These are phyloP conservation scores for Paecilomyces variotii DNA, from an alignment of 2,329 filamentous ascomycete species.

Conservation along the genomic window DNA sequence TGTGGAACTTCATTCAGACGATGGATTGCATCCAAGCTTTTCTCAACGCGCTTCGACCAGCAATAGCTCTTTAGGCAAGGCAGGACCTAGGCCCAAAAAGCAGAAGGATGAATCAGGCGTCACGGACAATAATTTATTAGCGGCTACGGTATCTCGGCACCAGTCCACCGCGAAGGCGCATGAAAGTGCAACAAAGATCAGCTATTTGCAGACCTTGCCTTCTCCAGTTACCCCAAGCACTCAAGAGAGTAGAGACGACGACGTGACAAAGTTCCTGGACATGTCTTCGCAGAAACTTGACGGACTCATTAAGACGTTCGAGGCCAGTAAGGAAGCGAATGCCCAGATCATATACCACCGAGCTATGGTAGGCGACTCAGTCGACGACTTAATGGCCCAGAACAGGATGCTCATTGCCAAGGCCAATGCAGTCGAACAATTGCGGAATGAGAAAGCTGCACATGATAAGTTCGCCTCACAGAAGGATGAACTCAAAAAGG, in stretches of 20 bases:
- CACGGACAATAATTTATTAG: neutral
- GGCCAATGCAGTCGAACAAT: conserved; percentile 29
- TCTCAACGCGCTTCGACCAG: conserved; percentile 6
- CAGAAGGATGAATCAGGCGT: neutral
- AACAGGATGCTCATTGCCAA: conserved; percentile 28
- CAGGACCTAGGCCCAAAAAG: neutral
- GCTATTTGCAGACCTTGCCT: conserved; percentile 8
- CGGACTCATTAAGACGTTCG: conserved; percentile 19
- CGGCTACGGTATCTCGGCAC: neutral
- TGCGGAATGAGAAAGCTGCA: conserved; percentile 20
- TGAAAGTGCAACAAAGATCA: neutral
- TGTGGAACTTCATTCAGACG: conserved; percentile 13
- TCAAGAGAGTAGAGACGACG: conserved; percentile 10
- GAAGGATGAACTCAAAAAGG: conserved; percentile 26
- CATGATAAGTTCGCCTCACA: conserved; percentile 21
- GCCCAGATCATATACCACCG: conserved; percentile 30
- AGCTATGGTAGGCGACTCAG: conserved; percentile 23
- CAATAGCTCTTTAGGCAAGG: neutral
- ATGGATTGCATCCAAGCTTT: conserved; percentile 22
- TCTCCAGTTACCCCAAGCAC: conserved; percentile 10
- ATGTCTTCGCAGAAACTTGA: conserved; percentile 19
- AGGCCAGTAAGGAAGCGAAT: conserved; percentile 23
- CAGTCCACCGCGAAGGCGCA: neutral
- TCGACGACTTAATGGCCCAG: conserved; percentile 25
- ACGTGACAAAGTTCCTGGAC: conserved; percentile 24